A percentile compares a stretch with the other conserved stretches of the same genome.
These are phyloP conservation scores for Nitzschia sp. DNA, from an alignment of 108 stramenopile genomes.

Conservation along the genomic window DNA sequence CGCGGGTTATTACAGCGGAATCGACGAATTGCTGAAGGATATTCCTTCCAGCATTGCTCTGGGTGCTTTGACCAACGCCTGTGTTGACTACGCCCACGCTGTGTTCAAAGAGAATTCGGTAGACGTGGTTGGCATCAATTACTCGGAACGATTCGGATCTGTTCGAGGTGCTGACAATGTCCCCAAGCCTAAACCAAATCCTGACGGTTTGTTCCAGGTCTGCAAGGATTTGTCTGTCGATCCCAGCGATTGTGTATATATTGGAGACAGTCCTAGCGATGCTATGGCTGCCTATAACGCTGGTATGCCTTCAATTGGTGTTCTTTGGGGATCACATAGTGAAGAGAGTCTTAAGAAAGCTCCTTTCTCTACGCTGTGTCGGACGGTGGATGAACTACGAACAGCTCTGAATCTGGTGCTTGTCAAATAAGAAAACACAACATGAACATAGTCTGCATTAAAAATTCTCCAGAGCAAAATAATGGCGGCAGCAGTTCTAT, in stretches of 20 bases:
- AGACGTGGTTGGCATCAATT: not conserved
- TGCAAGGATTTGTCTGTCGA: constrained; percentile 65
- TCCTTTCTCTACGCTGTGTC: constrained; percentile 53
- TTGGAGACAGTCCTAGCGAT: constrained; percentile 84
- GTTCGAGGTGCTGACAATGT: constrained; percentile 83
- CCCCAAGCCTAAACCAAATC: constrained; percentile 72
- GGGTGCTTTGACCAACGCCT: constrained; percentile 85
- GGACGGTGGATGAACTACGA: constrained; percentile 54
- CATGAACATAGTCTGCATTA: no score
- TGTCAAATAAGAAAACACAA: no score
- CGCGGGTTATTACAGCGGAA: constrained; percentile 76
- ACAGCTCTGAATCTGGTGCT: constrained; percentile 12
- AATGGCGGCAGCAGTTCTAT: no score
- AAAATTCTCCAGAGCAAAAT: no score
- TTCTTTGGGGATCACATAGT: constrained; percentile 74
- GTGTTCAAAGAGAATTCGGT: constrained; percentile 63
- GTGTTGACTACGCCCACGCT: constrained; percentile 82
- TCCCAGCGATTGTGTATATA: constrained; percentile 64
- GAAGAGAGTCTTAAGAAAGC: constrained; percentile 61
- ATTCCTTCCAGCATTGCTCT: constrained; percentile 37
- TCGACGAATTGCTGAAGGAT: constrained; percentile 45
- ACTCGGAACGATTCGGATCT: constrained; percentile 59
- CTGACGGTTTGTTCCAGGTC: constrained; percentile 67
- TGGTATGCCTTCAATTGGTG: constrained; percentile 70
- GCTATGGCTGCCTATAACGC: constrained; percentile 69